These are phyloP conservation scores for Chrysosphaeria jannelii DNA, from an alignment of 2,329 filamentous ascomycete genomes.

Conservation along the genomic window DNA sequence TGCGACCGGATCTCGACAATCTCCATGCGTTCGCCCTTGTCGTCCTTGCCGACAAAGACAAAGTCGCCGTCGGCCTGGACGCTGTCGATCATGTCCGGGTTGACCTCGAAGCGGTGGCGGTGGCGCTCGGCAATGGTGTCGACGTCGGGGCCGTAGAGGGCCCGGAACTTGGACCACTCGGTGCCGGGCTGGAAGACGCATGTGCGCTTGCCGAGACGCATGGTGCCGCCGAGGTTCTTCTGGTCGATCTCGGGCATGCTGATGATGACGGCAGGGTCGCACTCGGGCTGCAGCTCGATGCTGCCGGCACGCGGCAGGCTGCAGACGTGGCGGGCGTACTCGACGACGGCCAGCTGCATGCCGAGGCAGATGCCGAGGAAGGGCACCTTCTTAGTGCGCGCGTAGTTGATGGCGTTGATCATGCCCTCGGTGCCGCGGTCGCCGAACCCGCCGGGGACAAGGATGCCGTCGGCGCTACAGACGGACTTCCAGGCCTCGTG, in stretches of 20 bases:
- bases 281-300: slow-evolving; percentile 22
- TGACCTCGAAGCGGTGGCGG: slow-evolving; percentile 57
- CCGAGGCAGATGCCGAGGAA: slow-evolving; percentile 79
- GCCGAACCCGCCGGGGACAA: slow-evolving; percentile 55
- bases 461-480: slow-evolving; percentile 34
- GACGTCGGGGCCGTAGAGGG: slow-evolving; percentile 27
- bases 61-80: slow-evolving; percentile 29
- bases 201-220: slow-evolving; percentile 42
- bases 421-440: slow-evolving; percentile 64
- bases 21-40: slow-evolving; percentile 45
- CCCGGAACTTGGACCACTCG: slow-evolving; percentile 35
- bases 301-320: slow-evolving; percentile 24
- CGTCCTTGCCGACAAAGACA: slow-evolving; percentile 46
- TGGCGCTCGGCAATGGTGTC: slow-evolving; percentile 32
- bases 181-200: slow-evolving; percentile 38
- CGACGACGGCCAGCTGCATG: slow-evolving; percentile 79
- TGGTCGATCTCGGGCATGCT: slow-evolving; percentile 53
- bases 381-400: slow-evolving; percentile 48
- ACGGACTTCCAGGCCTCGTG: slow-evolving; percentile 68
- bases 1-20: slow-evolving; percentile 48
- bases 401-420: slow-evolving; percentile 66
- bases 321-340: slow-evolving; percentile 53
- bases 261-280: slow-evolving; percentile 44
- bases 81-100: slow-evolving; percentile 32
- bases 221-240: slow-evolving; percentile 46